Evolutionary conservation across 805 yeast genomes (phyloP).

Genomic region (Candida sithepensis): DNA sequence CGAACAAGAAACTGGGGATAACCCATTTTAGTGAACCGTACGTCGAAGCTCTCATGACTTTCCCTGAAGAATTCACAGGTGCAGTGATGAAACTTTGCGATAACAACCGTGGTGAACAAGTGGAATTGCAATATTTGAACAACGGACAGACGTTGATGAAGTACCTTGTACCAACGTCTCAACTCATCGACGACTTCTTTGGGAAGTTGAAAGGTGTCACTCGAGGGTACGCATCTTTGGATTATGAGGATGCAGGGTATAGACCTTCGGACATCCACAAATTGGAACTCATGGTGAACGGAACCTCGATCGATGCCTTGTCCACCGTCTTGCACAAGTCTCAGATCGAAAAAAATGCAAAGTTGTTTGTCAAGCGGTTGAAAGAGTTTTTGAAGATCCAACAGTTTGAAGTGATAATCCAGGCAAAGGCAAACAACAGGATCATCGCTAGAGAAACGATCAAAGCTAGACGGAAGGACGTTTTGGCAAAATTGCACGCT

Average conservation of each 20-base stretch:
- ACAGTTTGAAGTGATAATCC: conserved; percentile 88
- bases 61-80: conserved; percentile 88
- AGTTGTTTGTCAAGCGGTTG: conserved; percentile 79
- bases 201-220: conserved; percentile 89
- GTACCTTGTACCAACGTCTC: conserved; percentile 82
- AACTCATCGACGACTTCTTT: conserved; percentile 90
- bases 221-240: conserved; percentile 89
- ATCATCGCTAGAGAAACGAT: conserved; percentile 90
- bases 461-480: conserved; percentile 91
- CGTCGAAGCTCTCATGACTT: conserved; percentile 85
- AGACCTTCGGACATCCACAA: conserved; percentile 76
- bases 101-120: conserved; percentile 76
- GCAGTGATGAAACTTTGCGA: conserved; percentile 84
- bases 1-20: conserved; percentile 37
- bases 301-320: conserved; percentile 84
- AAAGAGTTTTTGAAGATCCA: conserved; percentile 78
- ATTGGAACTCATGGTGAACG: conserved; percentile 85
- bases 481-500: conserved; percentile 89
- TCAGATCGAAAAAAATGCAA: conserved; percentile 68
- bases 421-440: conserved; percentile 77
- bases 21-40: conserved; percentile 73
- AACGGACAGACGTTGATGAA: conserved; percentile 79
- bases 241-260: conserved; percentile 93
- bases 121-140: conserved; percentile 69
- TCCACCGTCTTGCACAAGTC: conserved; percentile 86